Evolutionary conservation across 768 basidiomycete species (phyloP).

Genomic region (Pleurotus salmoneostramineus): DNA sequence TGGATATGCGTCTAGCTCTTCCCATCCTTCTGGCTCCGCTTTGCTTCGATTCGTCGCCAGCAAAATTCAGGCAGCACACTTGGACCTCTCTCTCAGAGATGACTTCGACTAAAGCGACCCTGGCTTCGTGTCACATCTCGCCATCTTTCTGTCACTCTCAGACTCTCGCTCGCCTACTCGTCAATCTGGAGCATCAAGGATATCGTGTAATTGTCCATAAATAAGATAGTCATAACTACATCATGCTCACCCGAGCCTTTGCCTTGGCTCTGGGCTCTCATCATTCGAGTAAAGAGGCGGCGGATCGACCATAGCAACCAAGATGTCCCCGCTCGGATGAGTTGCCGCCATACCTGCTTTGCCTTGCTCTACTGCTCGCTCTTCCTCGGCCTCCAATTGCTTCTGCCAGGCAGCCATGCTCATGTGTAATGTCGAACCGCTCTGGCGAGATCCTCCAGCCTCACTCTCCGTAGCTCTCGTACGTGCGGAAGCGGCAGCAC

Average conservation of each 20-base stretch:
- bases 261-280: not conserved
- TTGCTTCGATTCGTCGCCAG: not conserved
- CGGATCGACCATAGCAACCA: conserved; percentile 11
- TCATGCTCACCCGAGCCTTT: too few species aligned
- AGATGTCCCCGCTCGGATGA: conserved; percentile 8
- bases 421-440: not conserved
- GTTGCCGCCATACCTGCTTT: not conserved
- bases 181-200: too few species aligned
- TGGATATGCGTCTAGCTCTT: not conserved
- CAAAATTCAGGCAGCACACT: not conserved
- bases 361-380: conserved; percentile 2
- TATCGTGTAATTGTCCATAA: not conserved
- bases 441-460: not conserved
- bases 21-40: not conserved
- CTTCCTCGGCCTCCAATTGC: conserved; percentile 5
- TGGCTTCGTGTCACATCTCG: too few species aligned
- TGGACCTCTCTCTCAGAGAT: not conserved
- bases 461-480: not conserved
- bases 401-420: conserved; percentile 9
- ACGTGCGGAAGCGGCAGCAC: not conserved
- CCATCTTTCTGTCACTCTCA: too few species aligned
- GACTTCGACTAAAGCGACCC: too few species aligned
- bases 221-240: too few species aligned
- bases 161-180: too few species aligned
- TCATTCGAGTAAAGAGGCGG: conserved; percentile 8